Conservation (phyloP, 345 rosid species). For the Camelina hispida region DNA sequence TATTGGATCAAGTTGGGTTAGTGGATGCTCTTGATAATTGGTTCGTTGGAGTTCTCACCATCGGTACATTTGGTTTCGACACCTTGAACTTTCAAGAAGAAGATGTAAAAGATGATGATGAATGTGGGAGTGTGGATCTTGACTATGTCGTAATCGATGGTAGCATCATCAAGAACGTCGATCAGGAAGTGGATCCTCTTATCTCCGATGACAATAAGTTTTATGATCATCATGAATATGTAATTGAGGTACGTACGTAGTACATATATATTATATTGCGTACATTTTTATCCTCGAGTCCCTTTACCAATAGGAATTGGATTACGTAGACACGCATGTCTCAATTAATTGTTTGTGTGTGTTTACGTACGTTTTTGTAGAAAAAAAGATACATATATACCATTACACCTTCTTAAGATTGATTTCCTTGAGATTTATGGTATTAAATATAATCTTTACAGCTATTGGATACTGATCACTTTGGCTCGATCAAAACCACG, state of each 20-base stretch:
- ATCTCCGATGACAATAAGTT: conserved; percentile 49
- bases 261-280: background rate
- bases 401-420: background rate
- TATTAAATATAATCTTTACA: background rate
- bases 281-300: background rate
- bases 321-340: background rate
- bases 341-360: conserved; percentile 4
- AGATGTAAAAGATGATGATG: conserved; percentile 40
- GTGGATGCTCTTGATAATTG: conserved; percentile 78
- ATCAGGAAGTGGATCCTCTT: conserved; percentile 70
- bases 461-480: conserved; percentile 20
- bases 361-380: background rate
- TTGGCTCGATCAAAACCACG: conserved; percentile 17
- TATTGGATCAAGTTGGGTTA: conserved; percentile 68
- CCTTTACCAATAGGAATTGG: background rate
- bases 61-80: conserved; percentile 89
- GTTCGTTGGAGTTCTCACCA: conserved; percentile 81
- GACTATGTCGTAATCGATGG: conserved; percentile 41
- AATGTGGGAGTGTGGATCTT: conserved; percentile 29
- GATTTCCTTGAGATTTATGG: background rate
- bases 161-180: conserved; percentile 40
- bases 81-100: conserved; percentile 52
- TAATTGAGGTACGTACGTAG: conserved; percentile 33
- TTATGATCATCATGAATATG: conserved; percentile 37
- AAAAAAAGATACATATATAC: background rate